A percentile compares a stretch with the other conserved stretches of the same genome.
Conservation (phyloP, 2,329 filamentous ascomycete species). For the Macroventuria anomochaeta region DNA sequence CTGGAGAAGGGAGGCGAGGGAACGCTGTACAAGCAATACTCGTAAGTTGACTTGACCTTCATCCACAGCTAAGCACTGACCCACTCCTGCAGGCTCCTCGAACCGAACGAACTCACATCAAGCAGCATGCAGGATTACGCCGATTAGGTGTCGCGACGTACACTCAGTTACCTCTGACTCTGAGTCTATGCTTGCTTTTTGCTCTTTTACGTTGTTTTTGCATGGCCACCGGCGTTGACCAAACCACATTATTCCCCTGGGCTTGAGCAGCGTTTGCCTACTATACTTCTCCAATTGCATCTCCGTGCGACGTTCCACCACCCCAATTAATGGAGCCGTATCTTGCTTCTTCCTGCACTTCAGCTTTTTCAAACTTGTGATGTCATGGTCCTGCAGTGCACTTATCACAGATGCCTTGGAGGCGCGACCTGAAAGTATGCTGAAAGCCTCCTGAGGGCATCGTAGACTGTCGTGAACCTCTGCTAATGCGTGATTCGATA, state of each 20-base stretch:
- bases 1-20: conserved; percentile 94
- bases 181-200: background rate
- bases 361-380: conserved; percentile 2
- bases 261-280: conserved; percentile 23
- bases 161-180: conserved; percentile 5
- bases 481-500: conserved; percentile 5
- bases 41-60: conserved; percentile 64
- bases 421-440: background rate
- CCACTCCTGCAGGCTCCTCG: conserved; percentile 40
- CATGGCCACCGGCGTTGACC: conserved; percentile 41
- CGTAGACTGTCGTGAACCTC: background rate
- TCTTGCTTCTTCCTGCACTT: conserved; percentile 1
- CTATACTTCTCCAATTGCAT: conserved; percentile 17
- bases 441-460: background rate
- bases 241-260: conserved; percentile 32
- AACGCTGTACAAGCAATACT: conserved; percentile 87
- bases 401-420: background rate
- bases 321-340: background rate
- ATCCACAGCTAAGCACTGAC: conserved; percentile 21
- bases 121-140: conserved; percentile 40
- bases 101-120: conserved; percentile 44
- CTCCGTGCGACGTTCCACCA: conserved; percentile 12
- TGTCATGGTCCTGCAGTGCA: conserved; percentile 10
- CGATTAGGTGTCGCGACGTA: conserved; percentile 27
- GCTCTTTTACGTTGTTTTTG: conserved; percentile 25